Evolutionary conservation across 176 grass and related monocot species (phyloP), one percentile per base, ranked within the genome.

Genomic region (Canna indica): DNA sequence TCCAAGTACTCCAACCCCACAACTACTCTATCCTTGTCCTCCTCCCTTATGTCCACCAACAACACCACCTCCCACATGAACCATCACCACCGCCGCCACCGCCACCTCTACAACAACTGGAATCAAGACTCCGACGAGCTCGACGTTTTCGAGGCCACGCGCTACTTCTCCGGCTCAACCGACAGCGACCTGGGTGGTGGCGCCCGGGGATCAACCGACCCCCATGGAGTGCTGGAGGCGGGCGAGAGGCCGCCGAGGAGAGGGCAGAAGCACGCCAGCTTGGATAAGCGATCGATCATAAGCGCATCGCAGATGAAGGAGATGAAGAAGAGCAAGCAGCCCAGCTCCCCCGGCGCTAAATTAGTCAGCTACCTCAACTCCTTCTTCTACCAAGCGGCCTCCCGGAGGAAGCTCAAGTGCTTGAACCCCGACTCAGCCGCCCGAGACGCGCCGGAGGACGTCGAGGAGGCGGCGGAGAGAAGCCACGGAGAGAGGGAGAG

Each of bases 361-460:
- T n/a, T 66, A n/a, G 33, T 66, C 18, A 39, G 63, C 20, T 39
- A 25, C 12, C 63, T 66, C 63, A 66, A 66, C 63, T 38, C 33
- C n/a, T 38, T 66, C 63, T 39, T 66, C 63, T 9, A 39, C 11
- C 63, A 34, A 66, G 34, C 35, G 8, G 34, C 35, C 20, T 66
- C 63, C 63, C 7, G 63, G 20, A 38, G 63, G 63, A 66, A 66
- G 63, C 63, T 38, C 34, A 39, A 25, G 35, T 66, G 63, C 35
- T 39, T 66, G 63, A 66, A 66, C 20, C 63, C 32, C 34, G 18
- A 11, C 60, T 20, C 31, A 12, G 34, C 60, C 29, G 24, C 26
- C 58, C n/a, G 58, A 31, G 58, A 60, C 13, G 1, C 25, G 10
- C 58, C 58, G 58, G 58, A 60, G 58, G 58, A 15, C 3, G 58